A percentile compares a stretch with the other conserved stretches of the same genome.
Evolutionary conservation across 164 flowering plant genomes (phyloP).

Genomic region (Vitis cinerea): DNA sequence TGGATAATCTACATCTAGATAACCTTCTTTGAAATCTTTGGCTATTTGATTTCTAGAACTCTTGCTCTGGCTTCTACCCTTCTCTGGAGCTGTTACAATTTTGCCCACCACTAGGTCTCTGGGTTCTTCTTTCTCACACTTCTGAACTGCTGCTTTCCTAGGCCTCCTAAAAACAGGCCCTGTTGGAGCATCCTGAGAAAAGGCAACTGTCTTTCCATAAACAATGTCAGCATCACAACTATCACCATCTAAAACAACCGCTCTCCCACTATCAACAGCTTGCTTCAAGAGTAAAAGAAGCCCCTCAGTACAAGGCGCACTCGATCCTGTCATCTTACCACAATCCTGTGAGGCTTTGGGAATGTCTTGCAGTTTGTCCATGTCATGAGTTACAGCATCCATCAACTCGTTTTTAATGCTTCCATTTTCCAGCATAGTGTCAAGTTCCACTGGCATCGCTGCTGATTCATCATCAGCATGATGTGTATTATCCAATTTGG

Average conservation of each 20-base stretch:
- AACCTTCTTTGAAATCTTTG: conserved; percentile 32
- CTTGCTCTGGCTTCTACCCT: conserved; percentile 26
- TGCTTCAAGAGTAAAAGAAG: conserved; percentile 47
- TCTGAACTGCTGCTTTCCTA: conserved; percentile 24
- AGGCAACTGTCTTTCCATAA: conserved; percentile 53
- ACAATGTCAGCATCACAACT: conserved; percentile 63
- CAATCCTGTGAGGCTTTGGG: conserved; percentile 11
- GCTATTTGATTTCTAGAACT: conserved; percentile 23
- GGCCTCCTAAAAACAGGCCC: conserved; percentile 62
- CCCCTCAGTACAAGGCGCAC: conserved; percentile 34
- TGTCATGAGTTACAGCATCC: conserved; percentile 7
- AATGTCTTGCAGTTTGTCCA: conserved; percentile 11
- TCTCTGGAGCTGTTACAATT: conserved; percentile 16
- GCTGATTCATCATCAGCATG: conserved; percentile 6
- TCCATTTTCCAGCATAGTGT: conserved; percentile 8
- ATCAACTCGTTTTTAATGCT: conserved; percentile 7
- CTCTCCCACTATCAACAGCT: conserved; percentile 76
- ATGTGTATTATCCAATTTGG: not conserved
- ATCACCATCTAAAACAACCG: conserved; percentile 51
- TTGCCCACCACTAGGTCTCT: conserved; percentile 23
- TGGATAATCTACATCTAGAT: conserved; percentile 25
- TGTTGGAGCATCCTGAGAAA: conserved; percentile 65
- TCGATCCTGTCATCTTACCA: conserved; percentile 7
- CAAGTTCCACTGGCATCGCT: conserved; percentile 6
- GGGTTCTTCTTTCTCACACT: conserved; percentile 26